Base-by-base conservation (phyloP, 257 asterid species). In the Linderniella brevidens region DNA sequence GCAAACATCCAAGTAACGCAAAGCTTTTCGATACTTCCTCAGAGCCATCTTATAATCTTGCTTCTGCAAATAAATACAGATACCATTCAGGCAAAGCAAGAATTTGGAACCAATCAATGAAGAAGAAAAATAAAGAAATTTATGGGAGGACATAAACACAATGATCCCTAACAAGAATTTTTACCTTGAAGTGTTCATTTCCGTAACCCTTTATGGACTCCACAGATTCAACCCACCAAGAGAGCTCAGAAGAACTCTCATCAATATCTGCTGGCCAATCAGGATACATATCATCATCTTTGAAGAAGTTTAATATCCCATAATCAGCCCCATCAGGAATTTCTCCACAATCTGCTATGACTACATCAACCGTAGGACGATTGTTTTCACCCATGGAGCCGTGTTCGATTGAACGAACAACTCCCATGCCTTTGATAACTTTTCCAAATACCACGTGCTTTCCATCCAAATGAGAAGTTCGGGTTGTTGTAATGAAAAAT, bases 21-120 rank as follows among this genome's bases (percentile, higher is more conserved):
- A 60, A 61, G 98, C 96, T 80, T 90, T 90, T 7, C 92, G 73
- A 55, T 90, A 90, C 71, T 90, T 90, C 56, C 92, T 71, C 13
- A 90, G 81, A 56, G 98, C 94, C 98, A 85, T 84, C 70, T 79
- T 85, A 66, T 84, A 85, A 76, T 90, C 96, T 78, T 78, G 92
- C 65, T 90, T 85, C 98, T 88, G 60, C 63, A 72, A 61, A 64
- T 41, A 59, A 36, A 53, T 58, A 40, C 57, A 37, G 37, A 13
- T 19, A 52, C 29, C 25, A 32, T 13, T 32, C 20, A 69, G 12
- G 39, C 50, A 4, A 11, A 11, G n/a, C n/a, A n/a, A n/a, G n/a
- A n/a, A 17, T 15, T 46, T 10, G 47, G 40, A 54, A 16, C 15
- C 19, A 17, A 4, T 16, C 52, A 25, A 43, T 8, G 19, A 29